Percentiles rank a stretch among this genome's conserved stretches.
Evolutionary conservation across 768 basidiomycete genomes (phyloP).

Genomic region (Termitomyces sp.): DNA sequence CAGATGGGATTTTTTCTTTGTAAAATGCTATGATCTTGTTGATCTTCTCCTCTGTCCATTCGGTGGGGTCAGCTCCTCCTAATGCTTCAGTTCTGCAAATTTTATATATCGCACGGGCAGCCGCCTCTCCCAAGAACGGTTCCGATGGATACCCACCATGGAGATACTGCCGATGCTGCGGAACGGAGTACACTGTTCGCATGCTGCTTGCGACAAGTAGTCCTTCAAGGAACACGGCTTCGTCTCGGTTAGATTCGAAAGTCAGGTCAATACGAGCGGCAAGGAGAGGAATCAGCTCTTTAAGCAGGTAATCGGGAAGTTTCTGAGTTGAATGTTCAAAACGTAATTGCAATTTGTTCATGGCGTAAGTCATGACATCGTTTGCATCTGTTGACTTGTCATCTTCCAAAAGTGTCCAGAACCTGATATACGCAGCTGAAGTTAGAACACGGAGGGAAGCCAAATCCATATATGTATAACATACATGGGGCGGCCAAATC

Average conservation of each 20-base stretch:
- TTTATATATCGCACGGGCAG: background rate
- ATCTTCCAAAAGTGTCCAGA: background rate
- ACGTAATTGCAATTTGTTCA: background rate
- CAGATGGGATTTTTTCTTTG: background rate
- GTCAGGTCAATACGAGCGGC: background rate
- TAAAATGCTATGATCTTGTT: background rate
- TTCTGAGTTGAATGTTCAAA: background rate
- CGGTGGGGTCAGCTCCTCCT: background rate
- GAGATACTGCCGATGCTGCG: background rate
- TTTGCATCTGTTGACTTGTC: too few relatives aligned
- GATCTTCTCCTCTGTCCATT: background rate
- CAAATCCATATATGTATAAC: too few relatives aligned
- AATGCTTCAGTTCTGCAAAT: background rate
- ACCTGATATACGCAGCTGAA: background rate
- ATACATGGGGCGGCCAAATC: background rate
- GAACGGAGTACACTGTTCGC: too few relatives aligned
- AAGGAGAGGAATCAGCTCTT: background rate
- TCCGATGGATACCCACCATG: background rate
- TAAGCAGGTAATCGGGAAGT: background rate
- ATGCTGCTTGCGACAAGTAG: too few relatives aligned
- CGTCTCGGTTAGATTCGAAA: background rate
- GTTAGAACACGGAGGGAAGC: background rate
- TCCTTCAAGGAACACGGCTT: too few relatives aligned
- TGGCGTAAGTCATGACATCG: background rate
- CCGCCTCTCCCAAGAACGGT: background rate